Conservation (phyloP, 139 green algal species). For the Closterium sp. region DNA sequence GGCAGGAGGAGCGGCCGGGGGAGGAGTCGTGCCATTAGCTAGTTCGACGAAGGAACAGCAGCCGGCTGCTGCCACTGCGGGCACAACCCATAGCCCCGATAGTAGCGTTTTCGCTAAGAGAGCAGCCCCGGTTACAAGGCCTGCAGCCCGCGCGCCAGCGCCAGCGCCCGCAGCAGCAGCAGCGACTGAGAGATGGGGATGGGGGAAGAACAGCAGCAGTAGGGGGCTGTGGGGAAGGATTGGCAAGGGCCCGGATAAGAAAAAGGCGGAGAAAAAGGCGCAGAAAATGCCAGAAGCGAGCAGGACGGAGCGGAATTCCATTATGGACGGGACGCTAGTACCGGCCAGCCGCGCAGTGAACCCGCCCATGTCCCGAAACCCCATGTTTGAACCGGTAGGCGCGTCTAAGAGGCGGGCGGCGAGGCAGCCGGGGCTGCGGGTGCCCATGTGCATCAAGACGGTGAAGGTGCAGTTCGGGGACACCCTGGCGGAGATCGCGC, state of each 20-base stretch:
- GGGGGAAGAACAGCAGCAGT: not conserved
- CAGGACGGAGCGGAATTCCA: not conserved
- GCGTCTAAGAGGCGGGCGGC: not conserved
- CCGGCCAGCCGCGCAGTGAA: not conserved
- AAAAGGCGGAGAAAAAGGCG: not conserved
- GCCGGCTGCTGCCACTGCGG: not conserved
- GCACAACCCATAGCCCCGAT: not conserved
- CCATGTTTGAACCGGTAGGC: not conserved
- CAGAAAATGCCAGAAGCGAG: not conserved
- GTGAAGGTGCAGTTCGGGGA: constrained; percentile 22
- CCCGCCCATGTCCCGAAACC: not conserved
- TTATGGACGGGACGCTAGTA: constrained; percentile 3
- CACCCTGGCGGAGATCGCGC: constrained; percentile 7
- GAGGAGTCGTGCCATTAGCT: not conserved
- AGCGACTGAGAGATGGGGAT: not conserved
- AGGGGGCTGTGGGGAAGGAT: not conserved
- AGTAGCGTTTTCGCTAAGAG: not conserved
- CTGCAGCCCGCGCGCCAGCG: too few species aligned
- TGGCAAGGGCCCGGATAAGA: not conserved
- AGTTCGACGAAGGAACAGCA: not conserved
- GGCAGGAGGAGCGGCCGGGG: not conserved
- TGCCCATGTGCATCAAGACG: constrained; percentile 4
- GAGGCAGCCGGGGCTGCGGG: not conserved
- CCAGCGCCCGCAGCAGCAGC: not conserved
- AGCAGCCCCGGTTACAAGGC: not conserved